Percentiles rank a stretch among this genome's conserved stretches.
Evolutionary conservation across 768 basidiomycete genomes (phyloP).

Genomic region (Astraeus odoratus): DNA sequence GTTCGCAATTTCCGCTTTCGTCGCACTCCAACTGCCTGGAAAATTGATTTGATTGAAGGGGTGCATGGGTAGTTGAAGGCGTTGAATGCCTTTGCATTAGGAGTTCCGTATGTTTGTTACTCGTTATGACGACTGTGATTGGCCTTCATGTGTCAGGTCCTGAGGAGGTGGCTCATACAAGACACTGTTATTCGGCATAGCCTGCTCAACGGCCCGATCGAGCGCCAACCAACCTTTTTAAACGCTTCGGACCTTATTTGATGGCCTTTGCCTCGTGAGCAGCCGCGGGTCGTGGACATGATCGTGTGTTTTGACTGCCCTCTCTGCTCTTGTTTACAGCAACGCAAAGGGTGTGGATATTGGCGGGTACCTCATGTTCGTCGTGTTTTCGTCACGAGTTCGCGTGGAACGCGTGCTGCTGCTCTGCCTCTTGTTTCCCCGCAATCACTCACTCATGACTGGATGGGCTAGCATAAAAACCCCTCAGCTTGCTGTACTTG

Average conservation of each 20-base stretch:
- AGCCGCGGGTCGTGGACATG: background rate
- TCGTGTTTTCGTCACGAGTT: background rate
- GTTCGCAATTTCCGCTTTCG: conserved; percentile 22
- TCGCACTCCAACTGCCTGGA: conserved; percentile 6
- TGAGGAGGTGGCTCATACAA: conserved; percentile 18
- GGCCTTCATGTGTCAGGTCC: conserved; percentile 8
- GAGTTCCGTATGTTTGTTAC: conserved; percentile 18
- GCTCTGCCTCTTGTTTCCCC: conserved; percentile 28
- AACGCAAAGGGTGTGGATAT: background rate
- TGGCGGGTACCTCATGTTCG: conserved; percentile 1
- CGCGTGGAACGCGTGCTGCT: conserved; percentile 17
- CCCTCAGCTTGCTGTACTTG: background rate
- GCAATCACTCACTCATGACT: conserved; percentile 18
- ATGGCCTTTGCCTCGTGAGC: conserved; percentile 17
- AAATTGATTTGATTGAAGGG: conserved; percentile 6
- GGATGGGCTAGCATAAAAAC: conserved; percentile 7
- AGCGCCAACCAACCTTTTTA: conserved; percentile 16
- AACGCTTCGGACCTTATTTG: conserved; percentile 23
- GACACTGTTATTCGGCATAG: conserved; percentile 15
- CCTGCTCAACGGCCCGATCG: conserved; percentile 19
- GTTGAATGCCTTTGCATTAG: conserved; percentile 28
- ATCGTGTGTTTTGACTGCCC: background rate
- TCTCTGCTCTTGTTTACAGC: background rate
- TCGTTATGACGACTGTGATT: conserved; percentile 11
- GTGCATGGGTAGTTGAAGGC: conserved; percentile 12